A percentile compares a stretch with the other conserved stretches of the same genome.
phyloP scores from a whole-genome alignment of 169 alveolate species.

The Nephromyces sp. region DNA sequence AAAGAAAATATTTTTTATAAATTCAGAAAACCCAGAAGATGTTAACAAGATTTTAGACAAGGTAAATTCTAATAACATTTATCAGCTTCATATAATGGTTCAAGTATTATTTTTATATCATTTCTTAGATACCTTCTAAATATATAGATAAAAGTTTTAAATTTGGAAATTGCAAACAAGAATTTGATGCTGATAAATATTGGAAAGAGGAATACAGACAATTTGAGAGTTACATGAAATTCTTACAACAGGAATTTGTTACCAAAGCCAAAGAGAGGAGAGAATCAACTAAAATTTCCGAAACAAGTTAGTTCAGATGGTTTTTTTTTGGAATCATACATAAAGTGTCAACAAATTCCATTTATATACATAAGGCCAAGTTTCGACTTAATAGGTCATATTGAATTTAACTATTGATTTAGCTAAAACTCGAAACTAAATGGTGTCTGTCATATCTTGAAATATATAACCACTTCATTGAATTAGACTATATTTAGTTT shows the following conservation, averaged over 20 bases:
- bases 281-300: background rate
- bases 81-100: background rate
- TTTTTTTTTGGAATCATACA: background rate
- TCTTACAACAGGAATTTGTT: slow-evolving; percentile 18
- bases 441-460: too few species aligned
- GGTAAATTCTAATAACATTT: background rate
- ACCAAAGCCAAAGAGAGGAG: background rate
- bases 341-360: background rate
- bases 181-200: slow-evolving; percentile 14
- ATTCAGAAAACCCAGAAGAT: background rate
- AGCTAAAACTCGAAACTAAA: too few species aligned
- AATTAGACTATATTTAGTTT: too few species aligned
- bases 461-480: too few species aligned
- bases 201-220: slow-evolving; percentile 24
- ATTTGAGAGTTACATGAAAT: slow-evolving; percentile 24
- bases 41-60: slow-evolving; percentile 2
- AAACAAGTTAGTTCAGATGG: background rate
- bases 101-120: too few species aligned
- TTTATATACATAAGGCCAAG: background rate
- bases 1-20: background rate
- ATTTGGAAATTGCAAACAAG: too few species aligned
- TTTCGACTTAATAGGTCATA: background rate
- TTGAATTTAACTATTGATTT: background rate
- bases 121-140: slow-evolving; percentile 1
- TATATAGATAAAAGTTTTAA: too few species aligned